Base-by-base conservation (phyloP, 1,139 yeast genomes). In the Zhuliangozyma blackwelliae region DNA sequence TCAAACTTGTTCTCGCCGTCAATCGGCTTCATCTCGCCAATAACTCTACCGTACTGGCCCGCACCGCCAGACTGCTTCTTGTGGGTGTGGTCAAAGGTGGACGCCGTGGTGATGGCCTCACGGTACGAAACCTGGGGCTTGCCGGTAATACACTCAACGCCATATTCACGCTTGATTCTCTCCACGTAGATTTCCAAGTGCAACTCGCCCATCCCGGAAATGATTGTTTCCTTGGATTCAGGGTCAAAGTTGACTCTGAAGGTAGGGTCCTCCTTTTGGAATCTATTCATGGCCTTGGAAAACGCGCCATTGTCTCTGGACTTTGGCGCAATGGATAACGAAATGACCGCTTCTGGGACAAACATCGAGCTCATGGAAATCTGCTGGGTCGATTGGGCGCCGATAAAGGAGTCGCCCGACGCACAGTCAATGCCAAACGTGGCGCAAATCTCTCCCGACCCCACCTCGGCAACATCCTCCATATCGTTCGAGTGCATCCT, bases 1-100 rank as follows among this genome's bases (percentile, higher is more conserved):
- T 82, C 77, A 63, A 92, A 92, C 47, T 70, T 71, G 61, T 89
- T 90, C 39, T 72, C 76, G 37, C 81, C 81, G 38, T 75, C 83
- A 34, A 77, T 58, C 33, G 92, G 82, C 10, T 73, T 65, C 65
- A 94, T 65, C 39, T 73, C 78, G 57, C 99, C 99, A 64, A 90
- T 86, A 52, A 92, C 97, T 69, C 94, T 82, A 65, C 96, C 98
- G 60, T 82, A 92, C 71, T 92, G 99, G 68, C 99, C 99, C 48
- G 98, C 95, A 76, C 99, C 99, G 64, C 99, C 99, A 56, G 94
- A 79, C 72, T 92, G 99, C 61, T 90, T 90, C 76, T 92, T 92
- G 72, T 90, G 97, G 26, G 96, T 86, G 68, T 79, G 88, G 60
- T 92, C 97, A 56, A 92, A 90, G n/a, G 79, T 72, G 22, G 92